Conservation (phyloP, 179 eudicot species). For the Actinidia polygama region DNA sequence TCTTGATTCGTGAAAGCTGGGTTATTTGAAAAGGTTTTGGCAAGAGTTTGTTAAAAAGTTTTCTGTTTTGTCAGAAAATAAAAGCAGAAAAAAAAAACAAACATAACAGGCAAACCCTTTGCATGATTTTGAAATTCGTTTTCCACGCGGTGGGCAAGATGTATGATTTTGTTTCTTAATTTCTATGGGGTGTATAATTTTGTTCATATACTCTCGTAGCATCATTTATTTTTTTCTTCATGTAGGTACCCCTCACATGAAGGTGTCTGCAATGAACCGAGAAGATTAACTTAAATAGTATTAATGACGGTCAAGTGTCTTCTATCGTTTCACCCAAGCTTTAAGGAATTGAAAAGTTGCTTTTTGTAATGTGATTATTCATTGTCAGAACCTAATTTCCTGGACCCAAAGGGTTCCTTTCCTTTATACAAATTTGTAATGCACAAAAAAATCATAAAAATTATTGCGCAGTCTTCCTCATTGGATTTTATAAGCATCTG, state of each 20-base stretch:
- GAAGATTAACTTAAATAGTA: not conserved
- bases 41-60: not conserved
- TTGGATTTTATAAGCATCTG: not conserved
- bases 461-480: not conserved
- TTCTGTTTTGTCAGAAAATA: not conserved
- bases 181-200: not conserved
- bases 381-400: not conserved
- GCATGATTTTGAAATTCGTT: too few relatives aligned
- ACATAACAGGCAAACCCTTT: too few relatives aligned
- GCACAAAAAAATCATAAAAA: not conserved
- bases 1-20: not conserved
- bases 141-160: not conserved
- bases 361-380: not conserved
- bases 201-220: not conserved
- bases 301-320: not conserved
- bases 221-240: not conserved
- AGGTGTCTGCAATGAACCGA: not conserved
- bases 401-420: not conserved
- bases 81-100: too few relatives aligned
- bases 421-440: not conserved
- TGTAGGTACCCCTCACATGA: slow-evolving; percentile 1
- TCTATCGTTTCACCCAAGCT: not conserved
- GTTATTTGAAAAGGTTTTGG: not conserved
- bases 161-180: not conserved
- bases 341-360: not conserved